These are phyloP conservation scores for Hypoxylon sp. DNA, from an alignment of 2,329 filamentous ascomycete species.

Conservation along the genomic window DNA sequence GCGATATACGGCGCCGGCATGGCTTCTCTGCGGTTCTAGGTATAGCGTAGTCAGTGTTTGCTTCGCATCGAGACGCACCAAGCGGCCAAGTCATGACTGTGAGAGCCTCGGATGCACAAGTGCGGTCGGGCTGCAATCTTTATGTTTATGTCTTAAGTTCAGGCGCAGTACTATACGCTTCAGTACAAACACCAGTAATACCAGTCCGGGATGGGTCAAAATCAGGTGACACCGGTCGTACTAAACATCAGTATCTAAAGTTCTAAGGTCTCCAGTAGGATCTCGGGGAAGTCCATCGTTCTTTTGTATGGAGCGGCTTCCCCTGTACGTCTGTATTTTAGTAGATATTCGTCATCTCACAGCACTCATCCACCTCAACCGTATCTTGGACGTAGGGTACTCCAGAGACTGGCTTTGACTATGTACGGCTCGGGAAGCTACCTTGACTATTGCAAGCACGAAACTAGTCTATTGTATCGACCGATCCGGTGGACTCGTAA, in stretches of 20 bases:
- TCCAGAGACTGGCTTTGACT: conserved; percentile 40
- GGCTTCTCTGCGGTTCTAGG: conserved; percentile 32
- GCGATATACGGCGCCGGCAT: conserved; percentile 29
- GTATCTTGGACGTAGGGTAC: conserved; percentile 35
- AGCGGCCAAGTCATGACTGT: conserved; percentile 40
- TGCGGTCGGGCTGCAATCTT: conserved; percentile 42
- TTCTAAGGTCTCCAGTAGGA: conserved; percentile 40
- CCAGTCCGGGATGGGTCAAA: conserved; percentile 26
- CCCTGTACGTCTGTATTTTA: conserved; percentile 30
- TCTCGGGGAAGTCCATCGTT: conserved; percentile 39
- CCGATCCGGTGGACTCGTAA: conserved; percentile 50
- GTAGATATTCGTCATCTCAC: conserved; percentile 45
- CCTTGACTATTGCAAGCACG: conserved; percentile 37
- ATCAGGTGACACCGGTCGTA: conserved; percentile 46
- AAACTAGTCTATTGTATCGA: conserved; percentile 49
- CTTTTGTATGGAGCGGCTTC: conserved; percentile 41
- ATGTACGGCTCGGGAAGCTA: conserved; percentile 39
- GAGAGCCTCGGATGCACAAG: conserved; percentile 43
- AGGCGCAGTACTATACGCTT: conserved; percentile 38
- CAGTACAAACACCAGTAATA: conserved; percentile 35
- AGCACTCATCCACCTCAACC: conserved; percentile 44
- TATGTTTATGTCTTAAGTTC: conserved; percentile 39
- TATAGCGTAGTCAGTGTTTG: conserved; percentile 39
- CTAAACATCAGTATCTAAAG: conserved; percentile 35
- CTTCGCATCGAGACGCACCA: conserved; percentile 40